Evolutionary conservation across 371 early-diverging fungal genomes (phyloP).

Genomic region (Syncephalastrum racemosum): DNA sequence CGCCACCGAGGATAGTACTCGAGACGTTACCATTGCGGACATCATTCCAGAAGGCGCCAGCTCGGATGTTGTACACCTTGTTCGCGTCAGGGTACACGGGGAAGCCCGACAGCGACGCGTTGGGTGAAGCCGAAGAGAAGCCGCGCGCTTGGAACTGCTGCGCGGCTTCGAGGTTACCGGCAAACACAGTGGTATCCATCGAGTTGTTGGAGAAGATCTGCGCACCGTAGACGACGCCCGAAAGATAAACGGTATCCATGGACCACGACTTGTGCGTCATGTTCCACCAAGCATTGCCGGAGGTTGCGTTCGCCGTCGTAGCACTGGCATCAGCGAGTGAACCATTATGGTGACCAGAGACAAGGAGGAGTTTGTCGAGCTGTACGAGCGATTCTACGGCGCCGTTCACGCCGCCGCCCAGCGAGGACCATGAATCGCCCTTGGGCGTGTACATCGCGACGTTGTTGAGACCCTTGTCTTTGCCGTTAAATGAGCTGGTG

Average conservation of each 20-base stretch:
- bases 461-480: conserved; percentile 15
- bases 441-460: conserved; percentile 23
- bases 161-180: conserved; percentile 39
- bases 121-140: conserved; percentile 25
- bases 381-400: conserved; percentile 21
- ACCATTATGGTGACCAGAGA: conserved; percentile 34
- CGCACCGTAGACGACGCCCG: conserved; percentile 23
- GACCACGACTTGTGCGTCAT: conserved; percentile 13
- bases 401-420: conserved; percentile 39
- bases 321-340: conserved; percentile 4
- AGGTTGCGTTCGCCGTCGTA: conserved; percentile 1
- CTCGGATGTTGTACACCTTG: conserved; percentile 18
- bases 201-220: conserved; percentile 9
- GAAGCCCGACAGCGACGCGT: conserved; percentile 19
- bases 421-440: conserved; percentile 21
- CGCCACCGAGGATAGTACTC: conserved; percentile 42
- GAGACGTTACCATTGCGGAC: conserved; percentile 18
- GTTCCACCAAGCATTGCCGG: conserved; percentile 42
- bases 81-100: conserved; percentile 30
- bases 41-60: conserved; percentile 36
- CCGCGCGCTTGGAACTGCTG: conserved; percentile 39
- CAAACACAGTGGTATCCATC: conserved; percentile 13
- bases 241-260: conserved; percentile 22
- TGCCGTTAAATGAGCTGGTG: conserved; percentile 9
- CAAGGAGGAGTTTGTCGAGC: conserved; percentile 15